Evolutionary conservation across 371 early-diverging fungal species (phyloP).

Genomic region (Batkoa obscura): DNA sequence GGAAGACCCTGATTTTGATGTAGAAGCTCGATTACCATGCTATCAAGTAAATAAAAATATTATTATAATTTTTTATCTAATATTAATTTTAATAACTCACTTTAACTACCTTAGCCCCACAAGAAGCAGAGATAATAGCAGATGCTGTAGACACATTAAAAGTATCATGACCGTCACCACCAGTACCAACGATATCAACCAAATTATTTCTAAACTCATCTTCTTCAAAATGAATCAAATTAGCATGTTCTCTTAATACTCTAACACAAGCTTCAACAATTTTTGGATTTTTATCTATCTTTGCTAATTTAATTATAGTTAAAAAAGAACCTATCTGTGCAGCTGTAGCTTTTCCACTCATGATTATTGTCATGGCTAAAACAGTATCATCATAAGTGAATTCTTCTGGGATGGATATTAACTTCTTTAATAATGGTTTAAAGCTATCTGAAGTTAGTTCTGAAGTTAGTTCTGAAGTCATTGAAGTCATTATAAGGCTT

Average conservation of each 20-base stretch:
- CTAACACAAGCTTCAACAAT: constrained; percentile 59
- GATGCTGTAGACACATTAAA: constrained; percentile 91
- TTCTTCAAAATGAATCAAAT: constrained; percentile 23
- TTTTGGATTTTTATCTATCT: constrained; percentile 50
- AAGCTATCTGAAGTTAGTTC: no score
- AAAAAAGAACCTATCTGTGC: constrained; percentile 80
- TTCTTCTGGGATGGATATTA: no score
- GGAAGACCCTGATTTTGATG: constrained; percentile 84
- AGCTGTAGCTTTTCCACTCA: constrained; percentile 24
- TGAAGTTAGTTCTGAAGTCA: no score
- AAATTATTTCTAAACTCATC: constrained; percentile 23
- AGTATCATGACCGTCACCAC: constrained; percentile 94
- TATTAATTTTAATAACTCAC: constrained; percentile 17
- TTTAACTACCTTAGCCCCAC: constrained; percentile 84
- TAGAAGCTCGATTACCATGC: constrained; percentile 91
- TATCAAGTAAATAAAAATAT: constrained; percentile 11
- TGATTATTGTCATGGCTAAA: no score
- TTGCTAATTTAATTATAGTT: constrained; percentile 41
- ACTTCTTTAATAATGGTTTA: no score
- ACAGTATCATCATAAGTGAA: no score
- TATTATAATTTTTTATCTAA: neutral
- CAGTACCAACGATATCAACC: constrained; percentile 92
- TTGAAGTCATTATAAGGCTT: no score
- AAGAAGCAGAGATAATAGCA: constrained; percentile 81
- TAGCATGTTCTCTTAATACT: constrained; percentile 39